Percentiles rank a stretch among this genome's conserved stretches.
Conservation (phyloP, 2,329 filamentous ascomycete genomes). For the Aspergillus sp. region DNA sequence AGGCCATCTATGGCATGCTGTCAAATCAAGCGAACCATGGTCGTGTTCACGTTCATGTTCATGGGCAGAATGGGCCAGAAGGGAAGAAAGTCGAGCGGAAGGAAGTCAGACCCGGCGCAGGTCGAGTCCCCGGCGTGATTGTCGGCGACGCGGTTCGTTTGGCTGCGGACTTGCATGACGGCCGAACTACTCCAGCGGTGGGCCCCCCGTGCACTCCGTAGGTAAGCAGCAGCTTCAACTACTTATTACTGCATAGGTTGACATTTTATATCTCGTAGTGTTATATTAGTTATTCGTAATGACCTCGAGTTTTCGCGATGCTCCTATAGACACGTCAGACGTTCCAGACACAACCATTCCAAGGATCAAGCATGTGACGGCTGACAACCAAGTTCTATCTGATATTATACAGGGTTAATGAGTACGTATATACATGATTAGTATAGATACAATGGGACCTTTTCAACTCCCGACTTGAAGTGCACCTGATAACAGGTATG, state of each 20-base stretch:
- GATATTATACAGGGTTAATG: background rate
- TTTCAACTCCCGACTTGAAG: too few species aligned
- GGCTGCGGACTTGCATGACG: too few species aligned
- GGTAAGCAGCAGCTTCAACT: too few species aligned
- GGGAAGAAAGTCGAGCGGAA: constrained; percentile 10
- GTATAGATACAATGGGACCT: background rate
- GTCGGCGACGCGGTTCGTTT: background rate
- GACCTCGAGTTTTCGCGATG: too few species aligned
- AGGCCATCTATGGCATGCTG: constrained; percentile 28
- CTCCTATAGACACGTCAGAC: background rate
- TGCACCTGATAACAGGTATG: background rate
- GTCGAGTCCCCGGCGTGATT: constrained; percentile 2
- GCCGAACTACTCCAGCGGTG: too few species aligned
- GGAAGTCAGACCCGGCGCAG: background rate
- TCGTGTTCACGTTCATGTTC: background rate
- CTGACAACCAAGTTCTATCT: background rate
- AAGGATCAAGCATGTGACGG: too few species aligned
- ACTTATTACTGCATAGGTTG: too few species aligned
- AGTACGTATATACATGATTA: background rate
- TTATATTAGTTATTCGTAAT: too few species aligned
- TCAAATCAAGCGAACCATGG: constrained; percentile 23
- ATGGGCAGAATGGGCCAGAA: background rate
- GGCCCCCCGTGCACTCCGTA: too few species aligned
- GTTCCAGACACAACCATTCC: background rate
- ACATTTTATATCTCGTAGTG: too few species aligned